A percentile compares a stretch with the other conserved stretches of the same genome.
Evolutionary conservation across 192 early-diverging fungal species (phyloP).

Genomic region (Haplosporangium gracile): DNA sequence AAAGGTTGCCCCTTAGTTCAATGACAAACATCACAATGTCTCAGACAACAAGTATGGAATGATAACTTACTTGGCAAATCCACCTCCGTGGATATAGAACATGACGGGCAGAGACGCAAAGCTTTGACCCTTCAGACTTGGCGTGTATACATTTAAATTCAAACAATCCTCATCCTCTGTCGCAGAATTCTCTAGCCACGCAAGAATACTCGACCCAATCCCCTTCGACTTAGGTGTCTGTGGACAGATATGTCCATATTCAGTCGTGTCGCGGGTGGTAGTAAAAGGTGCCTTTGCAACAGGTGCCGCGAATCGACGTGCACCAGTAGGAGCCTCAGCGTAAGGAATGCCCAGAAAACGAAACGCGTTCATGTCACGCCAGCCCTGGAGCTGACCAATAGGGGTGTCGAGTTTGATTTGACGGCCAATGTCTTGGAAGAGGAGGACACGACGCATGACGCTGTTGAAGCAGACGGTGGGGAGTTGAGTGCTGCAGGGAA

Average conservation of each 20-base stretch:
- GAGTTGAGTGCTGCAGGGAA: constrained; percentile 27
- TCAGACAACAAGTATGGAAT: background rate
- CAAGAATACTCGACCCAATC: background rate
- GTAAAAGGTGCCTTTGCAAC: constrained; percentile 35
- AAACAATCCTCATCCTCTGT: constrained; percentile 47
- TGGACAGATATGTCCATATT: constrained; percentile 29
- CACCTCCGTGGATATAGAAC: constrained; percentile 49
- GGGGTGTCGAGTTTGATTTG: constrained; percentile 42
- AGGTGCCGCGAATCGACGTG: constrained; percentile 39
- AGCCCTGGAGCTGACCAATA: constrained; percentile 42
- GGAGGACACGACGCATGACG: constrained; percentile 31
- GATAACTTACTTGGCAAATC: constrained; percentile 27
- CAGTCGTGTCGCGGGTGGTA: constrained; percentile 3
- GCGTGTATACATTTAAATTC: constrained; percentile 52
- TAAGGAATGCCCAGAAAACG: constrained; percentile 52
- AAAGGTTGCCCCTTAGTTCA: background rate
- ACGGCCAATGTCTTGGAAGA: constrained; percentile 37
- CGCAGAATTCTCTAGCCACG: constrained; percentile 32
- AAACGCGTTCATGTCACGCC: constrained; percentile 48
- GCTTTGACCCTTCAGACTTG: constrained; percentile 31
- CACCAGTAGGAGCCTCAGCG: constrained; percentile 44
- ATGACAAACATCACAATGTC: background rate
- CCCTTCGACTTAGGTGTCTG: constrained; percentile 27
- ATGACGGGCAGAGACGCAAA: constrained; percentile 22
- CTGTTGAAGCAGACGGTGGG: constrained; percentile 46